Base-by-base conservation (phyloP, 352 stramenopile species). In the Globisporangium solare region DNA sequence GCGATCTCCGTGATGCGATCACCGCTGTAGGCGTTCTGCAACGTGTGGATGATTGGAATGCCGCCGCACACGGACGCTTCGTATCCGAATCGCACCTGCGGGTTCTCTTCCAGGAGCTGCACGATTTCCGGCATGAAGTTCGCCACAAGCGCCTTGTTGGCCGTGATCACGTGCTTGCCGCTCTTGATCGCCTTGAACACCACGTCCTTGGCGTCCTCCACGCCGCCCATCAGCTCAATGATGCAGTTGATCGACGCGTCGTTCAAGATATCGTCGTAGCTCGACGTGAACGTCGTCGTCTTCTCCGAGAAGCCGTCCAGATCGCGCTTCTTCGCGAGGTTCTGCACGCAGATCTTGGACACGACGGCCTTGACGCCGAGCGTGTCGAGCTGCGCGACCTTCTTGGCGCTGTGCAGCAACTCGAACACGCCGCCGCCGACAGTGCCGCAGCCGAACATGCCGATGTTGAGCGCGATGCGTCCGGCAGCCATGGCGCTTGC, bases 131-230 rank as follows among this genome's bases (percentile, higher is more conserved):
- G 74, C 74, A 98, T 89, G 71, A 94, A 95, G 64, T 95, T 90
- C 17, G 95, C 93, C 47, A 99, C 78, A 15, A 99, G 82, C 51
- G 93, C 92, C 78, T 98, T 99, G 79, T 99, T 99, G 22, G 95
- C 95, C 54, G 95, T 99, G 60, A 99, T 93, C 22, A 99, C 95
- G 70, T 96, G 85, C 71, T 98, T 99, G 35, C 86, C 85, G 31
- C 76, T 76, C 49, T 75, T 60, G 46, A 99, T 84, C 41, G 91
- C 92, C 47, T 74, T 71, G 51, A 98, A 95, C 12, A 98, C 92
- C 20, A 98, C 89, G 52, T 93, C 79, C 68, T 98, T 98, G 39
- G 94, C 94, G 49, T 96, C 76, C n/a, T 89, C 95, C 27, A 96
- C 83, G 54, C 96, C 95, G 56, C 95, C 96, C 84, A 98, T 98